phyloP scores from a whole-genome alignment of 257 asterid species.

The Jacaranda mimosifolia region DNA sequence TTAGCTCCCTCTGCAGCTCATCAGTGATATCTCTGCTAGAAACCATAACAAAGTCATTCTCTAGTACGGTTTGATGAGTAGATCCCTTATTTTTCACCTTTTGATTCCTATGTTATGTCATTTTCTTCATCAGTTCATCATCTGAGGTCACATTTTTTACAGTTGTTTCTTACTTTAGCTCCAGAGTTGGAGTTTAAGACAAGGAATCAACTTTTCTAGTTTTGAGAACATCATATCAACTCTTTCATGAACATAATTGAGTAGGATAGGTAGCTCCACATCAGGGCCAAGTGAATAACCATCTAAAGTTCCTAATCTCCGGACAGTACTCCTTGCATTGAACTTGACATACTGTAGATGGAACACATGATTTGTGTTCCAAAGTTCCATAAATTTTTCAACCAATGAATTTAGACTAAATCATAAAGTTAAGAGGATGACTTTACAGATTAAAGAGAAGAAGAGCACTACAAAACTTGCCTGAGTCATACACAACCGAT shows the following conservation, averaged over 20 bases:
- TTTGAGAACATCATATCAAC: constrained; percentile 40
- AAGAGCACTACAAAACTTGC: constrained; percentile 40
- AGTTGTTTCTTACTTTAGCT: constrained; percentile 47
- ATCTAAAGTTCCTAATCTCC: constrained; percentile 90
- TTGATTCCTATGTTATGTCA: constrained; percentile 45
- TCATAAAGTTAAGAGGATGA: constrained; percentile 15
- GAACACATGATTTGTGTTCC: constrained; percentile 75
- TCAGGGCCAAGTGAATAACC: constrained; percentile 89
- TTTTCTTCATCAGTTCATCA: constrained; percentile 32
- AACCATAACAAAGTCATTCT: constrained; percentile 42
- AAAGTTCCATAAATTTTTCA: constrained; percentile 73
- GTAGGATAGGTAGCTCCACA: constrained; percentile 68
- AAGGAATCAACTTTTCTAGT: constrained; percentile 39
- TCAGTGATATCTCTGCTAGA: constrained; percentile 37
- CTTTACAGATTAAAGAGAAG: constrained; percentile 6
- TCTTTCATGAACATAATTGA: constrained; percentile 58
- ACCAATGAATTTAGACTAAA: constrained; percentile 53
- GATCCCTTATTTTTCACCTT: constrained; percentile 35
- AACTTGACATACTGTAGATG: constrained; percentile 67
- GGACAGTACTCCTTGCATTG: constrained; percentile 70
- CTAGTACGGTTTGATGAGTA: constrained; percentile 32
- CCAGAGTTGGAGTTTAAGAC: constrained; percentile 43
- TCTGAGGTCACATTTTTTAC: constrained; percentile 33
- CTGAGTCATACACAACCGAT: constrained; percentile 66
- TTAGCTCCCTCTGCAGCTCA: constrained; percentile 48